Percentiles rank a stretch among this genome's conserved stretches.
Conservation (phyloP, 495 filamentous ascomycete species). For the Paragyromitra xinjiangensis region DNA sequence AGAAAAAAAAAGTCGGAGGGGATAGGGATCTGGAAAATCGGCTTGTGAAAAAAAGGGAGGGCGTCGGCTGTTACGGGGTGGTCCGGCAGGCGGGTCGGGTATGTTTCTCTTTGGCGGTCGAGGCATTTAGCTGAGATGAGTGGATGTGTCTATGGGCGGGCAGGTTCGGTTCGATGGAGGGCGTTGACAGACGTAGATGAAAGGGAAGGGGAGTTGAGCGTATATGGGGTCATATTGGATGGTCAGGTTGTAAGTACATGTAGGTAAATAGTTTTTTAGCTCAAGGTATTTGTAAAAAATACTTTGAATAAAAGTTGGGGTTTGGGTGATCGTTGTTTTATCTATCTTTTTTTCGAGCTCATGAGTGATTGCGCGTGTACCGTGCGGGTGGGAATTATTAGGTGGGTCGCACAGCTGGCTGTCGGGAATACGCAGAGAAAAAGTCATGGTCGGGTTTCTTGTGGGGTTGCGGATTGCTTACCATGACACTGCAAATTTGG, state of each 20-base stretch:
- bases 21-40: not conserved
- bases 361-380: not conserved
- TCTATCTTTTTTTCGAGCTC: not conserved
- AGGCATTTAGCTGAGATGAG: not conserved
- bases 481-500: too few relatives aligned
- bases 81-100: not conserved
- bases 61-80: not conserved
- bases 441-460: too few relatives aligned
- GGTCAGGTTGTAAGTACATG: not conserved
- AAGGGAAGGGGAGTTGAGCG: not conserved
- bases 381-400: not conserved
- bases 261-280: conserved; percentile 6
- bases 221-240: not conserved
- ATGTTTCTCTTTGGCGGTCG: not conserved
- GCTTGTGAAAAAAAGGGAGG: not conserved
- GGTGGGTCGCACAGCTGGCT: too few relatives aligned
- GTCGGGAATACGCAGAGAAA: too few relatives aligned
- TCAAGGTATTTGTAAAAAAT: conserved; percentile 4
- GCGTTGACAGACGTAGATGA: not conserved
- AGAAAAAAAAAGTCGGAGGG: not conserved
- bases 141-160: not conserved
- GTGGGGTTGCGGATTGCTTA: too few relatives aligned
- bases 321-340: not conserved
- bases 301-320: conserved; percentile 1
- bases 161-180: not conserved